Conservation (phyloP, 1,284 basidiomycete genomes). For the Pseudomicrostroma phylloplanum region DNA sequence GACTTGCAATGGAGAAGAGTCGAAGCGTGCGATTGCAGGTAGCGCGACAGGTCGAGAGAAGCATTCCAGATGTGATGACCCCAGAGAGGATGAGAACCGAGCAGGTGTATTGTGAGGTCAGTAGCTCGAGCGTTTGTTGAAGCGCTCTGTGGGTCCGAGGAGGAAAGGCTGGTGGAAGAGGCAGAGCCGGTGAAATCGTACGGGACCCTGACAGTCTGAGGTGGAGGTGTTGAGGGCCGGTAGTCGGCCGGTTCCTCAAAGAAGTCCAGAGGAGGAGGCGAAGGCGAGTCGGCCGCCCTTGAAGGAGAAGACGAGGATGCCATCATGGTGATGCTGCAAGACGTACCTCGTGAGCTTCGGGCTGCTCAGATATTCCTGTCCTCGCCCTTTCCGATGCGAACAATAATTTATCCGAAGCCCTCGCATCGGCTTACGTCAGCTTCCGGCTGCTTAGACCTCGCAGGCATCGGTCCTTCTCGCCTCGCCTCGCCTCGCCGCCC, state of each 20-base stretch:
- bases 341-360: too few species aligned
- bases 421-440: too few species aligned
- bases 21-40: slow-evolving; percentile 52
- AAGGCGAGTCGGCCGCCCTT: not conserved
- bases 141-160: slow-evolving; percentile 19
- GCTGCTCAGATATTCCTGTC: too few species aligned
- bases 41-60: slow-evolving; percentile 50
- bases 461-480: too few species aligned
- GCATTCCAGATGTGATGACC: slow-evolving; percentile 72
- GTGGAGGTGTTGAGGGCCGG: slow-evolving; percentile 44
- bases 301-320: too few species aligned
- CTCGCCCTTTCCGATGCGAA: too few species aligned
- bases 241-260: slow-evolving; percentile 46
- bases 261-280: slow-evolving; percentile 21
- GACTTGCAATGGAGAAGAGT: slow-evolving; percentile 52
- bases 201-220: slow-evolving; percentile 7
- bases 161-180: slow-evolving; percentile 23
- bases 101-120: slow-evolving; percentile 58
- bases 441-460: too few species aligned
- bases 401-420: too few species aligned
- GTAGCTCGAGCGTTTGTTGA: slow-evolving; percentile 19
- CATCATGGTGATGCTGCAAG: too few species aligned
- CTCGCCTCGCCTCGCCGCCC: too few species aligned
- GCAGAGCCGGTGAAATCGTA: slow-evolving; percentile 5
- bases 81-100: slow-evolving; percentile 85